Evolutionary conservation across 2,329 filamentous ascomycete species (phyloP).

Genomic region (Aaosphaeria arxii): DNA sequence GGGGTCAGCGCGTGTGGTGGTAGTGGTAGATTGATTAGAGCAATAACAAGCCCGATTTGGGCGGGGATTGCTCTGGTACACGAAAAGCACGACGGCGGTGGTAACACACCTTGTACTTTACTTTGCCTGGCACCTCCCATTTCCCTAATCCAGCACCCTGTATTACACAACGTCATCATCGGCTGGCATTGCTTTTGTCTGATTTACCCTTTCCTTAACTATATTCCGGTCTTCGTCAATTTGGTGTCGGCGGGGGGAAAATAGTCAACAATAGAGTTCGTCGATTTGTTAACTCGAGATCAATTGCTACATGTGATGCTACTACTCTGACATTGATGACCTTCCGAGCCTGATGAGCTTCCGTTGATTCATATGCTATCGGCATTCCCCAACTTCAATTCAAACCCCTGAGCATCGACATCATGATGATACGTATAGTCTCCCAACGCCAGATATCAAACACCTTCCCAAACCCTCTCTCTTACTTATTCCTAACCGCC

Average conservation of each 20-base stretch:
- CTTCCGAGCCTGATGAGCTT: no score
- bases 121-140: slow-evolving; percentile 34
- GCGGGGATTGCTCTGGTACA: slow-evolving; percentile 43
- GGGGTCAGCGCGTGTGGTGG: slow-evolving; percentile 10
- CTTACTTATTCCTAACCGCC: slow-evolving; percentile 28
- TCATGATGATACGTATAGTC: background rate
- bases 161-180: slow-evolving; percentile 35
- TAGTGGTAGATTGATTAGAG: slow-evolving; percentile 35
- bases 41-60: slow-evolving; percentile 33
- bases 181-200: slow-evolving; percentile 38
- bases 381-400: no score
- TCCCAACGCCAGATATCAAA: background rate
- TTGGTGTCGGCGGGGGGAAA: slow-evolving; percentile 33
- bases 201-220: slow-evolving; percentile 28
- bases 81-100: slow-evolving; percentile 40
- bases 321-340: no score
- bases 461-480: background rate
- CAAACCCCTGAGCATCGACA: background rate
- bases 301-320: slow-evolving; percentile 11
- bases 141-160: slow-evolving; percentile 16
- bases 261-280: slow-evolving; percentile 35
- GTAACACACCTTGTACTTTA: slow-evolving; percentile 44
- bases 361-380: no score
- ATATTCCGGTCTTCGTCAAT: slow-evolving; percentile 30
- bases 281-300: slow-evolving; percentile 21